Base-by-base conservation (phyloP, 176 grass and related monocot species). In the Lolium perenne region DNA sequence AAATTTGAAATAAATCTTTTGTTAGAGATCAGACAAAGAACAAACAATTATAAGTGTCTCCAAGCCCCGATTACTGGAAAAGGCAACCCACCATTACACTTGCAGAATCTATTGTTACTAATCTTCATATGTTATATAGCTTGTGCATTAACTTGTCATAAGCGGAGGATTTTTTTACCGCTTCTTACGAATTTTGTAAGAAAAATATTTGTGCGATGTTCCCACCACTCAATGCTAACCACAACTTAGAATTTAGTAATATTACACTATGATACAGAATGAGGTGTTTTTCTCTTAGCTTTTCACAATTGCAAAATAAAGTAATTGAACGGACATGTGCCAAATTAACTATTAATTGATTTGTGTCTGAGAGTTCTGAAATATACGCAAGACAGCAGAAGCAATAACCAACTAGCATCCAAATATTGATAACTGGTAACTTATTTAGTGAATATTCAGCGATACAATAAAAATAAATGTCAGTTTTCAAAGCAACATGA, bases 1-100 rank as follows among this genome's bases (percentile, higher is more conserved):
- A 86, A 85, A 79, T 48, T 80, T 55, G 12, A 71, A 82, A 82
- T 43, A 79, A 58, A 54, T 71, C 25, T 21, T 78, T 67, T 80
- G 20, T 83, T 64, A 84, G 23, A 87, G 38, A 80, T 43, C 64
- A 54, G 38, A 87, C 7, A 8, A 68, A n/a, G 38, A 83, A 8
- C 5, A 35, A 26, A 71, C 75, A 32, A 17, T 77, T 49, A 4
- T 29, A 77, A 77, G 21, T 46, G 9, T 38, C 62, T 38, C 49
- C 49, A 11, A 10, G 48, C 73, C 23, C 22, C 2, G 1, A 77
- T 23, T 46, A 74, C 49, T 58, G 10, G 10, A 83, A 79, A 14
- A 38, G 48, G 46, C 8, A 47, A 87, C 26, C 56, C 25, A 62
- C 41, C 21, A 77, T 21, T 79, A 32, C 4, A 26, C 12, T 65